Percentiles rank a stretch among this genome's conserved stretches.
Evolutionary conservation across 345 rosid species (phyloP).

Genomic region (Combretum micranthum): DNA sequence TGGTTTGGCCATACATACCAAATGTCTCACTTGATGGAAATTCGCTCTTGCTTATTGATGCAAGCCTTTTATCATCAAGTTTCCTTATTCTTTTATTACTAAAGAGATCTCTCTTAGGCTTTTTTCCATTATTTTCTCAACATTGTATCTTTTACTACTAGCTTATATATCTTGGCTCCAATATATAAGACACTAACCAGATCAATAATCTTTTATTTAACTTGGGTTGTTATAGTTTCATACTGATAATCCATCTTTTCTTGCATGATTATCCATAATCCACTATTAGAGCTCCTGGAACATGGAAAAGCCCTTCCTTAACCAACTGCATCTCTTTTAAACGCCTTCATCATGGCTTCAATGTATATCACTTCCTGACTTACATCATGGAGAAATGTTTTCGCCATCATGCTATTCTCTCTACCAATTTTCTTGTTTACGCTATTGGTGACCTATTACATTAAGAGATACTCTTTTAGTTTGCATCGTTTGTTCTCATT

Average conservation of each 20-base stretch:
- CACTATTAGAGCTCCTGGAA: constrained; percentile 60
- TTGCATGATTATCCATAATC: constrained; percentile 82
- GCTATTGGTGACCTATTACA: constrained; percentile 72
- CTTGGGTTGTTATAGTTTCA: constrained; percentile 61
- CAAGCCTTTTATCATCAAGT: constrained; percentile 53
- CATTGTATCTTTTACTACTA: constrained; percentile 59
- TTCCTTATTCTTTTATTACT: constrained; percentile 66
- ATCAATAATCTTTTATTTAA: constrained; percentile 87
- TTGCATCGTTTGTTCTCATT: constrained; percentile 65
- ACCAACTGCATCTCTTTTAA: constrained; percentile 71
- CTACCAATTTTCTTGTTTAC: constrained; percentile 82
- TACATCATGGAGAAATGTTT: constrained; percentile 80
- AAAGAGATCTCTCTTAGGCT: constrained; percentile 62
- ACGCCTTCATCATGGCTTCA: constrained; percentile 81
- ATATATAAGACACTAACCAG: constrained; percentile 80
- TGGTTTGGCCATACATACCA: constrained; percentile 84
- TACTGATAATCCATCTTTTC: constrained; percentile 79
- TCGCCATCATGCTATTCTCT: constrained; percentile 82
- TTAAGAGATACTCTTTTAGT: constrained; percentile 63
- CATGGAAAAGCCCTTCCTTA: constrained; percentile 55
- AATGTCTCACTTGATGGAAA: constrained; percentile 50
- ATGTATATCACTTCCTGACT: constrained; percentile 79
- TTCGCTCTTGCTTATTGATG: constrained; percentile 69
- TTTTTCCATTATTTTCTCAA: constrained; percentile 62
- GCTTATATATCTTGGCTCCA: constrained; percentile 71